phyloP scores from a whole-genome alignment of 768 basidiomycete genomes.

The Coprinopsis cinerea region DNA sequence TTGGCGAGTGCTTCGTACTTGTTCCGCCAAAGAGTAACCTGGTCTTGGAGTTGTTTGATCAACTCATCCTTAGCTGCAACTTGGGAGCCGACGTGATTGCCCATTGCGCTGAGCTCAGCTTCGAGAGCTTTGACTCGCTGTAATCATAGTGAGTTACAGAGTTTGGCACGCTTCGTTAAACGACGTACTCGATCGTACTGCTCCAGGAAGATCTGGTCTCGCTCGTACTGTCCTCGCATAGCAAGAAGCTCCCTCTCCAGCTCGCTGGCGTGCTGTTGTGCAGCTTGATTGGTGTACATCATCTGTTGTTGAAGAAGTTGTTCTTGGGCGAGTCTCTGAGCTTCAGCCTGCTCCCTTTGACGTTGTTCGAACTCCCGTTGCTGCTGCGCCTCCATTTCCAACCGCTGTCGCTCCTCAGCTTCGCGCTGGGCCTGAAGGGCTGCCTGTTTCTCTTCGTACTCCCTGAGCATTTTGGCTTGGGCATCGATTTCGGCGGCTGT shows the following conservation, averaged over 20 bases:
- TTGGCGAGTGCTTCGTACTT: slow-evolving; percentile 99
- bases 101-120: slow-evolving; percentile 73
- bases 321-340: slow-evolving; percentile 85
- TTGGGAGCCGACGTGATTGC: slow-evolving; percentile 76
- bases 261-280: slow-evolving; percentile 65
- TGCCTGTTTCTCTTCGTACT: slow-evolving; percentile 95
- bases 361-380: slow-evolving; percentile 87
- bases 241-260: slow-evolving; percentile 86
- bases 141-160: slow-evolving; percentile 4
- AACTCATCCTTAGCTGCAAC: slow-evolving; percentile 90
- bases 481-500: slow-evolving; percentile 73
- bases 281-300: slow-evolving; percentile 73
- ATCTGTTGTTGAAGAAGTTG: slow-evolving; percentile 81
- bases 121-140: slow-evolving; percentile 96
- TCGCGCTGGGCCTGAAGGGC: slow-evolving; percentile 77
- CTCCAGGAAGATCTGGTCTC: slow-evolving; percentile 95
- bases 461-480: slow-evolving; percentile 89
- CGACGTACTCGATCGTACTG: slow-evolving; percentile 87
- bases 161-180: slow-evolving; percentile 3
- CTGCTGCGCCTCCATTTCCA: slow-evolving; percentile 71
- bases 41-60: slow-evolving; percentile 93
- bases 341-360: slow-evolving; percentile 82
- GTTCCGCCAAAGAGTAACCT: slow-evolving; percentile 94
- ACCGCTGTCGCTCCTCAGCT: slow-evolving; percentile 74
- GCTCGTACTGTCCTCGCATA: slow-evolving; percentile 95